These are phyloP conservation scores for Nothophoma quercina DNA, from an alignment of 2,329 filamentous ascomycete species.

Conservation along the genomic window DNA sequence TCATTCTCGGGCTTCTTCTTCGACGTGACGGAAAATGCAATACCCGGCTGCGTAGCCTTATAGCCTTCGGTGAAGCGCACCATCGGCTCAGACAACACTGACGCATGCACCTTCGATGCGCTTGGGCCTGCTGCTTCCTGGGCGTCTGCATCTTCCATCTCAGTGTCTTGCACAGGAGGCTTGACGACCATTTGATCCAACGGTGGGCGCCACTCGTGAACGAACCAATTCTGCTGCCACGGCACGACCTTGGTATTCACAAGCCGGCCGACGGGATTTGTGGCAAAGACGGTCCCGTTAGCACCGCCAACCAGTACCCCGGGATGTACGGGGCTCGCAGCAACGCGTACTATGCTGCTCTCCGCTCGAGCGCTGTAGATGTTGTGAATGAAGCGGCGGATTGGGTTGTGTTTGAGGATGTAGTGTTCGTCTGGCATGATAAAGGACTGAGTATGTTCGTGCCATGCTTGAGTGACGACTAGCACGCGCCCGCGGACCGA, in stretches of 20 bases:
- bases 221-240: constrained; percentile 65
- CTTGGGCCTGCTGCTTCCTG: neutral
- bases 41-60: constrained; percentile 40
- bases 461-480: constrained; percentile 59
- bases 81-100: constrained; percentile 33
- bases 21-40: constrained; percentile 28
- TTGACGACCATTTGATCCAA: constrained; percentile 22
- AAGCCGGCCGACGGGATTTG: constrained; percentile 61
- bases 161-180: neutral
- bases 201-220: constrained; percentile 61
- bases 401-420: constrained; percentile 56
- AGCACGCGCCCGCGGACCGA: constrained; percentile 60
- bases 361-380: constrained; percentile 48
- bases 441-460: constrained; percentile 63
- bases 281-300: constrained; percentile 59
- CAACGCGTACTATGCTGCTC: constrained; percentile 52
- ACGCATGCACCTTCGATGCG: constrained; percentile 11
- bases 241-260: constrained; percentile 59
- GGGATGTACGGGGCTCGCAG: constrained; percentile 63
- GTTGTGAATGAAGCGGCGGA: constrained; percentile 62
- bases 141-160: neutral
- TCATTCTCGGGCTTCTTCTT: constrained; percentile 35
- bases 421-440: constrained; percentile 64
- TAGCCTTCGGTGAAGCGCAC: constrained; percentile 54
- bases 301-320: constrained; percentile 61